A percentile compares a stretch with the other conserved stretches of the same genome.
Evolutionary conservation across 164 flowering plant genomes (phyloP).

Genomic region (Cinnamomum chago): DNA sequence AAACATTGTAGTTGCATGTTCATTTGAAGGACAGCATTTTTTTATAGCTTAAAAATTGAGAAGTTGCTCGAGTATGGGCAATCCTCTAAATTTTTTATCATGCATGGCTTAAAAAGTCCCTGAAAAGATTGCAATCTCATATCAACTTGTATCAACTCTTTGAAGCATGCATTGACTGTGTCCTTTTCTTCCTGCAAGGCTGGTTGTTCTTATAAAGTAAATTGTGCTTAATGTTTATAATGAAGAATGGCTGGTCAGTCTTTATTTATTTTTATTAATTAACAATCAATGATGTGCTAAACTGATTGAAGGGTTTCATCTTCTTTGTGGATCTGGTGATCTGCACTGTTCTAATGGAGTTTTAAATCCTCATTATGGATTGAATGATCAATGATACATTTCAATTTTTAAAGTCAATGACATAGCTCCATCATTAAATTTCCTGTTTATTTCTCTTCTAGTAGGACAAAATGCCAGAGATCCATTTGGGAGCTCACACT

Average conservation of each 20-base stretch:
- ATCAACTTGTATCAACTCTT: background rate
- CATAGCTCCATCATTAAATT: background rate
- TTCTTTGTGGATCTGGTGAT: background rate
- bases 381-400: background rate
- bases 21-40: too few relatives aligned
- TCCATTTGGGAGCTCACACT: conserved; percentile 26
- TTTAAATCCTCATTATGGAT: background rate
- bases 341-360: background rate
- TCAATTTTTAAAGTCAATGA: background rate
- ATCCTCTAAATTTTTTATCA: background rate
- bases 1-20: too few relatives aligned
- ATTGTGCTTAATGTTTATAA: background rate
- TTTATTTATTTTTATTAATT: background rate
- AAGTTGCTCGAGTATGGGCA: too few relatives aligned
- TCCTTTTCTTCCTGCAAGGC: background rate
- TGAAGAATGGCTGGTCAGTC: background rate
- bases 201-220: background rate
- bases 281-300: background rate
- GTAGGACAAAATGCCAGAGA: conserved; percentile 19
- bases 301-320: background rate
- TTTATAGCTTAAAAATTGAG: too few relatives aligned
- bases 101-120: background rate
- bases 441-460: background rate
- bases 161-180: background rate
- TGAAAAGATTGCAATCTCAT: background rate